Evolutionary conservation across 768 basidiomycete species (phyloP), one percentile per base, ranked within the genome.

Genomic region (Suillus bovinus): DNA sequence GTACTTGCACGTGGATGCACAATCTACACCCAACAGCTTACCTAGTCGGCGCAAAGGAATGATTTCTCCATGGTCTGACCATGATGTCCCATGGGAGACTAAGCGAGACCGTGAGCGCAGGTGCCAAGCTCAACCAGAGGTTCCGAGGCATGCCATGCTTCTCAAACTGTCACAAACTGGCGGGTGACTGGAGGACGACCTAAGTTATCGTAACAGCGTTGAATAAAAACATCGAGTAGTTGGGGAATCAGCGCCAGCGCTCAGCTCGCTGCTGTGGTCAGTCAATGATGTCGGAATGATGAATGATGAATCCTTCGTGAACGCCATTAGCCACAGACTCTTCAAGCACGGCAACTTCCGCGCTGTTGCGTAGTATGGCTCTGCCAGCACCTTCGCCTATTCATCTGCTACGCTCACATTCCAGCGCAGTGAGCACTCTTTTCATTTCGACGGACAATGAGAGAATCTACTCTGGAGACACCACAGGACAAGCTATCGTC

Each of bases 391-490:
- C 88, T 9, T 74, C 83, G 5, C 96, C 94, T 0, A 78, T 83
- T 5, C 91, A 94, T 67, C 77, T 93, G 24, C 78, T 97, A 31
- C 88, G 96, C 13, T 78, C 83, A 2, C 96, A 98, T 70, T 77
- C 81, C 0, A 78, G 85, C 5, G 82, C 88, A 17, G 74, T 96
- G 58, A 84, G 77, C 59, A 77, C 84, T 0, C 60, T 96, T 39
- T 79, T 75, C 49, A 77, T 94, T 68, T 92, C 93, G 1, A 66
- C 78, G 4, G 85, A 91, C 71, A 93, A 94, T 69, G 85, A 90
- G 64, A 79, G 91, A 20, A 77, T 99, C 6, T 96, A 94, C 76
- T 93, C 96, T 8, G 95, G 90, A 4, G 96, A 99, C 68, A 77
- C 82, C 6, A 82, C 86, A 20, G 96, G 96, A 3, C 82, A 77